These are phyloP conservation scores for Selaginella moellendorffii DNA, from an alignment of 75 land plant genomes.

Conservation along the genomic window DNA sequence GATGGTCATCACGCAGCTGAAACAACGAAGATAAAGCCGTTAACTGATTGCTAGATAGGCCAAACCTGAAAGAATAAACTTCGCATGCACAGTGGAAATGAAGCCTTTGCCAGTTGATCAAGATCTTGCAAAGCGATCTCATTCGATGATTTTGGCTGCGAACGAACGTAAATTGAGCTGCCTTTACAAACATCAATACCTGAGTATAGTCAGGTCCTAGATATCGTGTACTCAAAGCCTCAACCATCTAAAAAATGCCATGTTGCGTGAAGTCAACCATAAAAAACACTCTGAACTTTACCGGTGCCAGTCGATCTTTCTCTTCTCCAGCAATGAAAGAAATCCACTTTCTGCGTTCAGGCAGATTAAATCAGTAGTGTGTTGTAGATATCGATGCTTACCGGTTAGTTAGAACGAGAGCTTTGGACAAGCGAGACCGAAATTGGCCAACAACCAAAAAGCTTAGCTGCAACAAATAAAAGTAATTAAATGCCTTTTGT, in stretches of 20 bases:
- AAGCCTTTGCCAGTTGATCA: constrained; percentile 50
- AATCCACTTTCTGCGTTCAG: constrained; percentile 78
- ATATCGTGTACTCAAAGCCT: constrained; percentile 62
- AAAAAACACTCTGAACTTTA: too few relatives aligned
- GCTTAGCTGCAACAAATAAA: constrained; percentile 30
- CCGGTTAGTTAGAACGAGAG: constrained; percentile 74
- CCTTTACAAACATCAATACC: too few relatives aligned
- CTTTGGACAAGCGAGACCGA: constrained; percentile 62
- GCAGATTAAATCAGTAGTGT: too few relatives aligned
- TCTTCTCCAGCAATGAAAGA: constrained; percentile 67
- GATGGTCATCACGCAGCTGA: constrained; percentile 90
- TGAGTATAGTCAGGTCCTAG: constrained; percentile 73
- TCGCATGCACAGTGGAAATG: constrained; percentile 95
- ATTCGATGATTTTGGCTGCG: constrained; percentile 41
- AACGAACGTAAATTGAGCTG: not conserved
- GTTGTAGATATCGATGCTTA: too few relatives aligned
- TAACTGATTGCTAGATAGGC: too few relatives aligned
- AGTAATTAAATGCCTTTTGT: not conserved
- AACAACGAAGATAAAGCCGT: constrained; percentile 3
- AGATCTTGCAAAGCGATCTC: constrained; percentile 58
- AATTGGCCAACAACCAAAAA: constrained; percentile 61
- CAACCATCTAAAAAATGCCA: constrained; percentile 48
- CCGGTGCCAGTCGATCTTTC: constrained; percentile 73
- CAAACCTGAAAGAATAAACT: constrained; percentile 79
- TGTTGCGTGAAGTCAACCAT: too few relatives aligned